Evolutionary conservation across 371 early-diverging fungal genomes (phyloP).

Genomic region (Mucor saturninus): DNA sequence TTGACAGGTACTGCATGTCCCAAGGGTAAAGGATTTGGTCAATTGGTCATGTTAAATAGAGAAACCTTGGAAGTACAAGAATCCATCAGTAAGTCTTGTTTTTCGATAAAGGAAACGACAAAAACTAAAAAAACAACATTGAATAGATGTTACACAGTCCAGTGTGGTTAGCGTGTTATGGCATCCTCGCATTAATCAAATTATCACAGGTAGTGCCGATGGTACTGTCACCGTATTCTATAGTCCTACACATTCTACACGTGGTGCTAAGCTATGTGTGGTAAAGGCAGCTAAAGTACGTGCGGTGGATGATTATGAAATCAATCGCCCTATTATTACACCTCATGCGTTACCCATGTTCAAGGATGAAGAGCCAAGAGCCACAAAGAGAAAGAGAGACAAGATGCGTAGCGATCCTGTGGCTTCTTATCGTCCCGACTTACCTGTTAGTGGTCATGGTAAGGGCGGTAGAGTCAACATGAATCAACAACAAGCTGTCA

Average conservation of each 20-base stretch:
- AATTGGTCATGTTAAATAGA: slow-evolving; percentile 72
- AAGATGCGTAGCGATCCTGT: slow-evolving; percentile 79
- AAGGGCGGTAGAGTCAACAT: slow-evolving; percentile 85
- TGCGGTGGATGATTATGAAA: slow-evolving; percentile 71
- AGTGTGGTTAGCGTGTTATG: slow-evolving; percentile 83
- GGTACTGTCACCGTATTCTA: slow-evolving; percentile 82
- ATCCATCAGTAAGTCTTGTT: slow-evolving; percentile 50
- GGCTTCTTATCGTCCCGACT: slow-evolving; percentile 74
- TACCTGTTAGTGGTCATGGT: slow-evolving; percentile 85
- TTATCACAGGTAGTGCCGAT: slow-evolving; percentile 77
- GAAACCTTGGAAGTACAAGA: slow-evolving; percentile 66
- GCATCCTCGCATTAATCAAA: slow-evolving; percentile 90
- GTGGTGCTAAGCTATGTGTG: slow-evolving; percentile 80
- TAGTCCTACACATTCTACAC: slow-evolving; percentile 70
- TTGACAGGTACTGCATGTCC: slow-evolving; percentile 73
- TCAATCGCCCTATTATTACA: slow-evolving; percentile 78
- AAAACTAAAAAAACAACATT: neutral
- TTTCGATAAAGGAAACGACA: neutral
- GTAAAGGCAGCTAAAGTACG: slow-evolving; percentile 68
- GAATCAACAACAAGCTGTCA: slow-evolving; percentile 82
- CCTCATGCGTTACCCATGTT: slow-evolving; percentile 91
- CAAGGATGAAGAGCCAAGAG: slow-evolving; percentile 70
- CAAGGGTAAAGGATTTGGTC: slow-evolving; percentile 72
- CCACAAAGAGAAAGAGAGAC: slow-evolving; percentile 76
- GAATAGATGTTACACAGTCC: slow-evolving; percentile 55